Evolutionary conservation across 1,284 basidiomycete genomes (phyloP), one percentile per base, ranked within the genome.

Genomic region (Irpex rosettiformis): DNA sequence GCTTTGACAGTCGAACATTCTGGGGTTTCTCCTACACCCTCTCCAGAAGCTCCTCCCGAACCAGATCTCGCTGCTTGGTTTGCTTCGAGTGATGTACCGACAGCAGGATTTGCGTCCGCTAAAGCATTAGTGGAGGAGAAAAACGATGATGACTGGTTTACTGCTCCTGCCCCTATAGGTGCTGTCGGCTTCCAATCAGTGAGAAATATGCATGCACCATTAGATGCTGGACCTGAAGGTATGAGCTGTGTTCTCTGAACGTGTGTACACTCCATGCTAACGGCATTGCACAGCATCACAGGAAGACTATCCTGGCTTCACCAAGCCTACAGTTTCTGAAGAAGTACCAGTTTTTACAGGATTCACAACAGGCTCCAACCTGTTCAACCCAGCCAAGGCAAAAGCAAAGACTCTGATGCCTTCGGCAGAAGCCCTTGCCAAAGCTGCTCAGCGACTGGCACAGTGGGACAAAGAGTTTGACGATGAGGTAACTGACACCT

Each of bases 31-130:
- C 71, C 68, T 10, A 75, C 77, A 2, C 74, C 75, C 1, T 80
- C 79, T 2, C 78, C 79, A 7, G 76, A 79, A 59, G 70, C 71
- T 3, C 74, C 77, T 1, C 68, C 67, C 51, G 79, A 81, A 49
- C 71, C 69, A 37, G 79, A 85, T 61, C 77, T 79, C 61, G 75
- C 78, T n/a, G 70, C 77, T 3, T 88, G 84, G 85, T 88, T 89
- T 68, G 72, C 77, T 55, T 67, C 80, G 1, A 33, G 48, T 1
- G 64, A 51, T 4, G 42, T 51, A 4, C 57, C 66, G 13, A 62
- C 63, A 13, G 62, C 62, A 5, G 55, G 55, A 1, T 71, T 72
- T 61, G 61, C 65, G 52, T 65, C 67, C 4, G 70, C 70, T 0
- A 66, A 61, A 24, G 48, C 58, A 5, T n/a, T 69, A 3, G 49